Evolutionary conservation across 2,329 filamentous ascomycete species (phyloP), one percentile per base, ranked within the genome.

Genomic region (Hymenoscyphus linearis): DNA sequence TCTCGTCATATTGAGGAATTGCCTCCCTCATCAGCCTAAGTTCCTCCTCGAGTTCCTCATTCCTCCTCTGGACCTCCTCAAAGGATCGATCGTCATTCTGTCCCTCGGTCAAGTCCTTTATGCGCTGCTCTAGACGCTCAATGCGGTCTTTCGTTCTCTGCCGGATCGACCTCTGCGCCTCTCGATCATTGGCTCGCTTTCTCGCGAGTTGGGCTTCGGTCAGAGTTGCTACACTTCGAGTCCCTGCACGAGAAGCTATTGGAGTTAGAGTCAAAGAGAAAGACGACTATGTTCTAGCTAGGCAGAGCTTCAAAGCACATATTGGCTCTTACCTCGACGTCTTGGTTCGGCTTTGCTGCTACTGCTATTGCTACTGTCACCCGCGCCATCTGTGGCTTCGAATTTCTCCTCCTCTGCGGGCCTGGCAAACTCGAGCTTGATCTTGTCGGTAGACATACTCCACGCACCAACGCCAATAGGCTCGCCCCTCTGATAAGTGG

Each of bases 141-240:
- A 96, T 96, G 73, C 91, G 89, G 71, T 89, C 85, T 76, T 91
- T 93, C 36, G 91, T 96, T 67, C 92, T 84, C 74, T 91, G 90
- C 56, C 92, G 82, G 66, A 96, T 96, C 50, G 90, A 55, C 18
- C 50, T 25, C 36, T 59, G 58, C 14, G 50, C 58, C 13, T 55
- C 50, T 44, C 58, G 58, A 50, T 59, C 58, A 77, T 96, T 96
- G 72, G 91, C 90, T 66, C 92, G 83, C 79, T 96, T 96, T 73
- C 92, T 88, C 36, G 89, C 90, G 61, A 96, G 83, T 76, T 96
- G 92, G 65, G 91, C 89, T 14, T 90, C 89, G 22, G 90, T 96
- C 72, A 96, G 81, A 70, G 90, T 93, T 65, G 91, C 91, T 60
- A 96, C 92, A 65, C 90, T 92, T 67, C 91, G 85, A 62, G 88